phyloP scores from a whole-genome alignment of 192 early-diverging fungal species.

The Coemansia sp. region DNA sequence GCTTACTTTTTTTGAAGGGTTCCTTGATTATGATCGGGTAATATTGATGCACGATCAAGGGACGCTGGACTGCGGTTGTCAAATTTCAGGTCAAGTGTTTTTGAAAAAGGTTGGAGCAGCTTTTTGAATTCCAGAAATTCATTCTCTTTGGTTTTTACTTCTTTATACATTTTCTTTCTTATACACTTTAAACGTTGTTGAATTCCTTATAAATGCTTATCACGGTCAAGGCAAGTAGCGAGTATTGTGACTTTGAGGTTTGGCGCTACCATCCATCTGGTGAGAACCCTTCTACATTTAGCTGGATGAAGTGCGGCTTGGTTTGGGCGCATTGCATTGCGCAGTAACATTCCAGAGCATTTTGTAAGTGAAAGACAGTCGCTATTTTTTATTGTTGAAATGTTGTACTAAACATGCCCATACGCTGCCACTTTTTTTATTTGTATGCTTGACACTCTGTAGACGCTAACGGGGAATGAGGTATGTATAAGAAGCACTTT shows the following conservation, averaged over 20 bases:
- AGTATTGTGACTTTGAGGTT: no score
- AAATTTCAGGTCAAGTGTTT: no score
- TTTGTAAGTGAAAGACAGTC: no score
- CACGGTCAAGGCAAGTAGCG: constrained; percentile 23
- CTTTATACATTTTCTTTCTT: constrained; percentile 2
- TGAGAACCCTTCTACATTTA: neutral
- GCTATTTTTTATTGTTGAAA: neutral
- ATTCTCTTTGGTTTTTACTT: neutral
- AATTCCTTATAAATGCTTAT: constrained; percentile 20
- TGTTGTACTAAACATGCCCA: neutral
- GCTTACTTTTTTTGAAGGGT: neutral
- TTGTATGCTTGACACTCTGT: constrained; percentile 12
- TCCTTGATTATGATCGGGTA: neutral
- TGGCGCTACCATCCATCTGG: neutral
- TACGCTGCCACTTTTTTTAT: neutral
- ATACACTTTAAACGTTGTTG: neutral
- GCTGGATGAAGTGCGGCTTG: neutral
- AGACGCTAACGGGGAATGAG: constrained; percentile 89
- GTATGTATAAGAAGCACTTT: constrained; percentile 51
- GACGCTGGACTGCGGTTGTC: no score
- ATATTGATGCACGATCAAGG: neutral
- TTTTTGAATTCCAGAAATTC: no score
- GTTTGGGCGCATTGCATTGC: neutral
- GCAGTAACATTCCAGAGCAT: neutral
- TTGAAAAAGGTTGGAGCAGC: no score